Conservation (phyloP, 108 stramenopile species). For the Poteriospumella lacustris region DNA sequence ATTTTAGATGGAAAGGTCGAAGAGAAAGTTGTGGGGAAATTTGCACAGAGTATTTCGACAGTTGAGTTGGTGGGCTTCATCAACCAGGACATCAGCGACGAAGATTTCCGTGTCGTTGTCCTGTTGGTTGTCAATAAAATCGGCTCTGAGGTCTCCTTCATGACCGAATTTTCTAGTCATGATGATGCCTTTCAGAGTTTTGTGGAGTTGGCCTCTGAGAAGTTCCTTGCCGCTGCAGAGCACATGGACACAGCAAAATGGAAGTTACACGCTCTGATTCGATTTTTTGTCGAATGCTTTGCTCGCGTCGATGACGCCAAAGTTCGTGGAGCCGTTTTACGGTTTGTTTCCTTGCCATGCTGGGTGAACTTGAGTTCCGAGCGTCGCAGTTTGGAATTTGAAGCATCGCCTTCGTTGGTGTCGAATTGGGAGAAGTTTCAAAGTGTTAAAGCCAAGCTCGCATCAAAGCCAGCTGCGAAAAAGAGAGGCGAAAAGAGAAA, state of each 20-base stretch:
- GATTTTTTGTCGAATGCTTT: background rate
- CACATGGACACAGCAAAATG: background rate
- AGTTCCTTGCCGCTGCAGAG: background rate
- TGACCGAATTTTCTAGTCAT: conserved; percentile 5
- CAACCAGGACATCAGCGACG: background rate
- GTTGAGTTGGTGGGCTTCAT: no score
- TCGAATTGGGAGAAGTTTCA: conserved; percentile 49
- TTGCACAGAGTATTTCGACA: no score
- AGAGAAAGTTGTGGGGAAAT: no score
- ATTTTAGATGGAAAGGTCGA: no score
- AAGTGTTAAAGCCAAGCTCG: background rate
- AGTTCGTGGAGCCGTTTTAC: conserved; percentile 33
- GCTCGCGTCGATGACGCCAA: conserved; percentile 32
- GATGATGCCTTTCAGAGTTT: background rate
- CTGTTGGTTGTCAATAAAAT: background rate
- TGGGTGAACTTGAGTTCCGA: conserved; percentile 39
- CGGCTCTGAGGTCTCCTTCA: conserved; percentile 1
- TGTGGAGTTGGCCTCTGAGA: background rate
- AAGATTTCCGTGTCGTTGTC: background rate
- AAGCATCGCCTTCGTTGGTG: conserved; percentile 37
- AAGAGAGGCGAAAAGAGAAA: background rate
- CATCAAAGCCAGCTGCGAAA: background rate
- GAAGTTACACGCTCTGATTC: no score
- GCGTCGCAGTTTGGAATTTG: conserved; percentile 36
- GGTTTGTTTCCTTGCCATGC: conserved; percentile 41